Evolutionary conservation across 495 filamentous ascomycete genomes (phyloP), one percentile per base, ranked within the genome.

Genomic region (Aspergillus asperescens): DNA sequence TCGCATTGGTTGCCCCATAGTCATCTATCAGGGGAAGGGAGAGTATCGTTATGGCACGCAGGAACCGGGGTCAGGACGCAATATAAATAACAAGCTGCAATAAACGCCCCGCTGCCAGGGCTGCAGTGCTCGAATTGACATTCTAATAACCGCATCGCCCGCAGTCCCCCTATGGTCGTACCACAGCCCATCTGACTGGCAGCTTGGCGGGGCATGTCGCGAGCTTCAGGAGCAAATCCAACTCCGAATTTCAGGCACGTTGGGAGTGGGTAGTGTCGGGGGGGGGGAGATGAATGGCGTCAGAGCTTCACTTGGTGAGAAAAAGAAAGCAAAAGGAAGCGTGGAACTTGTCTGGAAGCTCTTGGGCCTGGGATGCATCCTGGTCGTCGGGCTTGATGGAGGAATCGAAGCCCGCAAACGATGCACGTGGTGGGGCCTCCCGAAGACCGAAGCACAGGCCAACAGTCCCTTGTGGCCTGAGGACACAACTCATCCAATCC

Each of bases 1-100:
- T 58, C 37, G 25, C 31, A 46, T 41, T 39, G 40, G 38, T 24
- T 29, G 19, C 44, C 42, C 42, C 54, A 57, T 57, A 48, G 19
- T 48, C 51, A 39, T 38, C 20, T 19, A 18, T 46, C 27, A 40
- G 7, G 7, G 24, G 2, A 9, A 20, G 24, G 28, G 40, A 45
- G 48, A 20, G 1, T 10, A 51, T 23, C 12, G 18, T 24, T n/a
- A 13, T 0, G 1, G 38, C 13, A 19, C 15, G 16, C 19, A 22
- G 48, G 38, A 16, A 27, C 24, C 18, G 47, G 37, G 27, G 37
- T 25, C 19, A 34, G 25, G 8, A 7, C 7, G n/a, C 31, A 13
- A 56, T 51, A 56, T 51, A 51, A 56, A 40, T 56, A 39, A 46
- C 29, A 19, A 15, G 2, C 7, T 2, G 28, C 13, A 24, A 28